phyloP scores from a whole-genome alignment of 169 alveolate genomes.

The Eimeria brunetti region DNA sequence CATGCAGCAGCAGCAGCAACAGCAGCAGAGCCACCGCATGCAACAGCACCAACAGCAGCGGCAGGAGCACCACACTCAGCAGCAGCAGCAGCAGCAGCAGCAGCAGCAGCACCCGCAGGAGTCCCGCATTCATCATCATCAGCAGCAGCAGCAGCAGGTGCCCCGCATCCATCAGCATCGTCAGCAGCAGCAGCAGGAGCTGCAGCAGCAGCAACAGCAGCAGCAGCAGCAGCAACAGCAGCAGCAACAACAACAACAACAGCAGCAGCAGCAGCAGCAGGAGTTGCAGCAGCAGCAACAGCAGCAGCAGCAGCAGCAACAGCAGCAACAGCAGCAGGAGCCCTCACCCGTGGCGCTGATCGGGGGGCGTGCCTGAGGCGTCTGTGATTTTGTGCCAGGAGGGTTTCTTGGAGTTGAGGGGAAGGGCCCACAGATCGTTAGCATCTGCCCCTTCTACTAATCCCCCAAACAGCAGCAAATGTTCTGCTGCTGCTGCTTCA shows the following conservation, averaged over 20 bases:
- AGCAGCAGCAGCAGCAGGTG: too few species aligned
- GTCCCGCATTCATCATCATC: neutral
- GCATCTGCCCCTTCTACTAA: constrained; percentile 5
- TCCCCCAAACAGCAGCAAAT: constrained; percentile 22
- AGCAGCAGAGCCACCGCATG: too few species aligned
- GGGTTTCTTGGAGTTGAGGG: neutral
- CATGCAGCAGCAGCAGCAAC: too few species aligned
- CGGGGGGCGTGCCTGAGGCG: constrained; percentile 14
- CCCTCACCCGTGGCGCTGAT: constrained; percentile 28
- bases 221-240: neutral
- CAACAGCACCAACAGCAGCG: too few species aligned
- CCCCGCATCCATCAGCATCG: too few species aligned
- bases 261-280: neutral
- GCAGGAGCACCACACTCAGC: too few species aligned
- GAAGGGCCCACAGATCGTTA: constrained; percentile 12
- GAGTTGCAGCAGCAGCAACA: too few species aligned
- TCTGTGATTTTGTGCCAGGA: neutral
- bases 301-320: too few species aligned
- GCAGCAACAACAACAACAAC: neutral
- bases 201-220: neutral
- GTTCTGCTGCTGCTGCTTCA: neutral
- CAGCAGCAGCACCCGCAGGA: too few species aligned
- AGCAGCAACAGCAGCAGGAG: too few species aligned
- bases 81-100: too few species aligned
- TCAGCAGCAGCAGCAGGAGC: too few species aligned